Evolutionary conservation across 345 rosid genomes (phyloP), one percentile per base, ranked within the genome.

Genomic region (Acer yangbiense): DNA sequence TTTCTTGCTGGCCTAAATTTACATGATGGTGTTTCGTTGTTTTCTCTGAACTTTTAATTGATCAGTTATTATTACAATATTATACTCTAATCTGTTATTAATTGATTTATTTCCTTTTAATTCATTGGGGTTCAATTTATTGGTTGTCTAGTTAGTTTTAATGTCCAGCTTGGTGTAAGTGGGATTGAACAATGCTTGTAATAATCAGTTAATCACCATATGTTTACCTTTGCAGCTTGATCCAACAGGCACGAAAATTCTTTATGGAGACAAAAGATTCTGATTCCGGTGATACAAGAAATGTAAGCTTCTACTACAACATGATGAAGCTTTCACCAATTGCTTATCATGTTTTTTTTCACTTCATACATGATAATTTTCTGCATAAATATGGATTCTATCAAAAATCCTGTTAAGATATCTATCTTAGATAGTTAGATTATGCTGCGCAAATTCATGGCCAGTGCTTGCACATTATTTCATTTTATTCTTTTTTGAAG

Each of bases 191-290:
- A 43, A 39, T 69, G 68, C 41, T 43, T 76, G 71, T 52, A 61
- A 78, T 52, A 35, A 9, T n/a, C n/a, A n/a, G n/a, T n/a, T n/a
- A n/a, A n/a, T 55, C n/a, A 48, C 54, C 69, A 61, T 43, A 43
- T 52, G 11, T 77, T 62, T 69, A 69, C 18, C 23, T 75, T 65
- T 79, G 79, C 91, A 96, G 97, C 84, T 76, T 94, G 77, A 86
- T 92, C 82, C 97, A 91, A 77, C 97, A 89, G 82, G 89, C 82
- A 6, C 95, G 90, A 73, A 91, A 87, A 63, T 89, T 79, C 84
- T 89, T 85, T 77, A 81, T 68, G 82, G 94, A 87, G 85, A 72
- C 84, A 69, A 92, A 86, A 81, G 89, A 89, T 14, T 81, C 88
- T n/a, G 89, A 90, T 25, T 82, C 90, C 50, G 32, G 74, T 72